Evolutionary conservation across 129 eudicot species (phyloP).

Genomic region (Arctium minus): DNA sequence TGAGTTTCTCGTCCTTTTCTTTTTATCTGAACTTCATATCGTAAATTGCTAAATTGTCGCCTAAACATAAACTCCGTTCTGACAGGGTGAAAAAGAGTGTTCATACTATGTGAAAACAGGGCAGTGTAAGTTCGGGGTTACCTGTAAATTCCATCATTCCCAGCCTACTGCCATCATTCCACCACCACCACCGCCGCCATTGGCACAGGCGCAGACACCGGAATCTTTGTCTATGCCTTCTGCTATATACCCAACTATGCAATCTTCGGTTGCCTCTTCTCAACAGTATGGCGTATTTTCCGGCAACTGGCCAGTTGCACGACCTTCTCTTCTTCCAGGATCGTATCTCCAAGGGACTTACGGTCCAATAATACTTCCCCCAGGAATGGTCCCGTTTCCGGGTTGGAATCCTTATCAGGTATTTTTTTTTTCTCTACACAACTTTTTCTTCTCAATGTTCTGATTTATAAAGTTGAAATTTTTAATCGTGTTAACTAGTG

Average conservation of each 20-base stretch:
- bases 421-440: background rate
- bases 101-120: slow-evolving; percentile 81
- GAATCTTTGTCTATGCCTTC: slow-evolving; percentile 34
- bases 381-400: slow-evolving; percentile 74
- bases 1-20: slow-evolving; percentile 27
- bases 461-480: background rate
- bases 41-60: background rate
- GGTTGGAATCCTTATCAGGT: slow-evolving; percentile 89
- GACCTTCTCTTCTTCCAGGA: slow-evolving; percentile 73
- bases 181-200: slow-evolving; percentile 35
- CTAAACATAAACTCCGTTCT: slow-evolving; percentile 9
- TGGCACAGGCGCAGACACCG: slow-evolving; percentile 26
- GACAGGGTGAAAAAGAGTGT: slow-evolving; percentile 96
- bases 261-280: slow-evolving; percentile 50
- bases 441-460: background rate
- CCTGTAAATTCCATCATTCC: slow-evolving; percentile 97
- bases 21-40: background rate
- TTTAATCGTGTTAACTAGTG: background rate
- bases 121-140: slow-evolving; percentile 88
- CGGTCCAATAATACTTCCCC: slow-evolving; percentile 66
- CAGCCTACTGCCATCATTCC: slow-evolving; percentile 52
- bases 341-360: slow-evolving; percentile 77
- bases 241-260: slow-evolving; percentile 48
- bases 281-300: slow-evolving; percentile 62
- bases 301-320: slow-evolving; percentile 75